Base-by-base conservation (phyloP, 441 rosid species). In the Erodium moschatum region DNA sequence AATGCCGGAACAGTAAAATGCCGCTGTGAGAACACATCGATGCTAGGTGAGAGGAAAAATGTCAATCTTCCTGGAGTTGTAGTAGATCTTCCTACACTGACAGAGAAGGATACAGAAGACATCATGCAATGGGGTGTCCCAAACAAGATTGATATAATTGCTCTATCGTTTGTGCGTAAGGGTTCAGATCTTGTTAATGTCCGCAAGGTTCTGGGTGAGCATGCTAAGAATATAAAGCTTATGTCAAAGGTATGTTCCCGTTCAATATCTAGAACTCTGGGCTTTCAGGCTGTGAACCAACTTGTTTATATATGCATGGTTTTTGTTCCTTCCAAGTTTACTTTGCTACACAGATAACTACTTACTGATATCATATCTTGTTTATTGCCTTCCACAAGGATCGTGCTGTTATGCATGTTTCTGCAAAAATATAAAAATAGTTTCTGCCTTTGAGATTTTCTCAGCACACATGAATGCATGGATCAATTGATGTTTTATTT, bases 61-160 rank as follows among this genome's bases (percentile, higher is more conserved):
- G 98, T 87, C 54, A 90, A 92, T 84, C 97, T 92, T 71, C 97
- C 98, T 0, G 97, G 98, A 46, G 98, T 92, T 6, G 78, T 89
- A 7, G 98, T 92, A 65, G 97, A 89, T 70, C 98, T 92, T 64
- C 97, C 98, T 6, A 92, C 98, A 72, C 69, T 92, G 69, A 92
- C 98, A 7, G 96, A 90, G 72, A 92, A 92, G 74, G 98, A 92
- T 84, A 89, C 83, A 80, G 96, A 90, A 81, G 98, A 92, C 76
- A 89, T 90, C 75, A 44, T 90, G 73, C 66, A 76, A 40, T 92
- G 98, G 98, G 98, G 98, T 60, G 77, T 90, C 29, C 95, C 98
- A 0, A 92, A 92, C 73, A 81, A 89, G 60, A 92, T 92, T 67
- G 98, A 92, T 73, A 92, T 92, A 97, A 92, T 92, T 35, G 97